Evolutionary conservation across 257 asterid genomes (phyloP), one percentile per base, ranked within the genome.

Genomic region (Oldenlandia corymbosa): DNA sequence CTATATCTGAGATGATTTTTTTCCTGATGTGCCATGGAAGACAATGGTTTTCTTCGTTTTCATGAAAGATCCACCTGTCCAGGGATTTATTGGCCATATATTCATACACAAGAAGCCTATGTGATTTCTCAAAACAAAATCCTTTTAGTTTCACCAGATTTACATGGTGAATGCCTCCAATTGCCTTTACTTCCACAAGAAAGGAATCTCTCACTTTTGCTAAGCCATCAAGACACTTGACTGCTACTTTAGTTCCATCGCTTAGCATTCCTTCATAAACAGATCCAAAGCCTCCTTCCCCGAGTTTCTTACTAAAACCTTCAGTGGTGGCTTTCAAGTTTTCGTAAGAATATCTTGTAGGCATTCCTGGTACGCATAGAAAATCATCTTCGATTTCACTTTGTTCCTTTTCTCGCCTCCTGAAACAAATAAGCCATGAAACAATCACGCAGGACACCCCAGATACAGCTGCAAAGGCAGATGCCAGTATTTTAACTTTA

Each of bases 121-220:
- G 43, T 7, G 68, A 43, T 47, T 64, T 68, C 20, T 71, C 71
- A n/a, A 60, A 70, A 59, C 69, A 67, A 34, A 71, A 76, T 0
- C 80, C 80, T 14, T 63, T 53, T 59, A 76, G 28, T 51, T 45
- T 59, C 17, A 76, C 74, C 66, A 76, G 24, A 61, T 71, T 76
- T 28, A 58, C 64, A 52, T 75, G 77, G 24, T 71, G 74, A 28
- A 64, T 63, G 66, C 57, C 62, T 10, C 74, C 80, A 24, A 71
- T 71, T 0, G 71, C 20, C 58, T 57, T 63, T 11, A 67, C 80
- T 39, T 76, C 80, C 24, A 70, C 74, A 7, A 76, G 20, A 34
- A 71, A 74, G 37, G 68, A 51, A 10, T 58, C 41, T 46, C 45
- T 64, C 10, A 36, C 59, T 32, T 42, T 39, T 37, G 58, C 60